Base-by-base conservation (phyloP, 805 yeast species). In the Metschnikowia shivogae region DNA sequence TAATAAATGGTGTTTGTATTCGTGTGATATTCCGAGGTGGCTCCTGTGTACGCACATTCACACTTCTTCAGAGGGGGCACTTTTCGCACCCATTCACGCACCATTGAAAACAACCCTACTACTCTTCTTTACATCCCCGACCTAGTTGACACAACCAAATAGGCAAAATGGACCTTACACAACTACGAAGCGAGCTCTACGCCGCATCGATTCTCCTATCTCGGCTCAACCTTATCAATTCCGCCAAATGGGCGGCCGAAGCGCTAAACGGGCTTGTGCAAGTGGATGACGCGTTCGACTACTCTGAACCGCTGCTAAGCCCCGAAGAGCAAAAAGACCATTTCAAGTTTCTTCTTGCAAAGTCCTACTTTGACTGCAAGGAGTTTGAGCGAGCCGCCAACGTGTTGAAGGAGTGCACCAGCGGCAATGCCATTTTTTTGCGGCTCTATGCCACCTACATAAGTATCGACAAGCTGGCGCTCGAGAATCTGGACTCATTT, bases 241-340 rank as follows among this genome's bases (percentile, higher is more conserved):
- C 89, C 0, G 80, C 95, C 3, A 87, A 87, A 67, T 89, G 95
- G 95, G 73, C 70, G 45, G 82, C 88, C 2, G 96, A 89, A 57
- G 95, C 95, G 1, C 67, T 85, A 17, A 76, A 74, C 54, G 95
- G 92, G 0, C 64, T 86, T 50, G 60, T 58, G 17, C 50, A 39
- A 3, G 14, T 27, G 20, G 41, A 37, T 14, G 45, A 37, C 43
- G 61, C 48, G 31, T 48, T 57, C 10, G 53, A 47, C 34, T 48
- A 37, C 38, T 49, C 51, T 7, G 11, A 43, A 4, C 44, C 44
- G 6, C 45, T 43, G n/a, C 42, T 56, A 4, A 54, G 50, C 13
- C 49, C 47, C 1, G 50, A 58, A 1, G 81, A 80, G 45, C 56
- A 62, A 39, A 34, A 47, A n/a, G 75, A 71, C 45, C 64, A 61